phyloP scores from a whole-genome alignment of 345 rosid genomes.

The Lepidium sativum region DNA sequence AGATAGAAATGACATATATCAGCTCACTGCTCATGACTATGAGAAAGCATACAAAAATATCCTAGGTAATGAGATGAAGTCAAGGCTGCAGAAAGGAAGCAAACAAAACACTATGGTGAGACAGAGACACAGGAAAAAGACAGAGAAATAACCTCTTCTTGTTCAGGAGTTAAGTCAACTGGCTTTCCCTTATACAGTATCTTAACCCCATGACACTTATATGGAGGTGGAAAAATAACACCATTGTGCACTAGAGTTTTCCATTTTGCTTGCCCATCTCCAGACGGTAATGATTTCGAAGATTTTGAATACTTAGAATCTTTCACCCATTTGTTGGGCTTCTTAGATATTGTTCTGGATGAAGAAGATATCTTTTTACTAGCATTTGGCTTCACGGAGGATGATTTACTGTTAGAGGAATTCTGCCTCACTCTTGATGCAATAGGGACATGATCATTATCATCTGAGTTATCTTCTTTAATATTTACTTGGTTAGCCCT shows the following conservation, averaged over 20 bases:
- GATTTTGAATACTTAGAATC: constrained; percentile 64
- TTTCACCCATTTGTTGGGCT: constrained; percentile 47
- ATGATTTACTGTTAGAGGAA: constrained; percentile 38
- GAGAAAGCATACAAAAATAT: constrained; percentile 1
- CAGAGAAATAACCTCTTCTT: constrained; percentile 65
- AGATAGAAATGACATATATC: neutral
- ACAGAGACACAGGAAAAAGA: neutral
- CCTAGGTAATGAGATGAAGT: neutral
- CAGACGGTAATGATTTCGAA: constrained; percentile 60
- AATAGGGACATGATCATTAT: constrained; percentile 72
- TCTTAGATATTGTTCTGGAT: constrained; percentile 27
- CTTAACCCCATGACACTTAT: constrained; percentile 78
- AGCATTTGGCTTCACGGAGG: constrained; percentile 40
- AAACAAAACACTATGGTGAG: neutral
- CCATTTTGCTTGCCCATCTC: constrained; percentile 99
- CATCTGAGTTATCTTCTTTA: constrained; percentile 42
- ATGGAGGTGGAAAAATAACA: constrained; percentile 94
- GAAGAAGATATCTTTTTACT: constrained; percentile 38
- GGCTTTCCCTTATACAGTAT: constrained; percentile 70
- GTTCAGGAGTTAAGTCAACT: constrained; percentile 72
- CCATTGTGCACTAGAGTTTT: constrained; percentile 91
- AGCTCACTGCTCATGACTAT: constrained; percentile 18
- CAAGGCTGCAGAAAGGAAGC: neutral
- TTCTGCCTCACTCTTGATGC: constrained; percentile 53
- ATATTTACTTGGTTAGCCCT: constrained; percentile 12